A percentile compares a stretch with the other conserved stretches of the same genome.
phyloP scores from a whole-genome alignment of 2,329 filamentous ascomycete genomes.

The Aspergillus quadricinctus region DNA sequence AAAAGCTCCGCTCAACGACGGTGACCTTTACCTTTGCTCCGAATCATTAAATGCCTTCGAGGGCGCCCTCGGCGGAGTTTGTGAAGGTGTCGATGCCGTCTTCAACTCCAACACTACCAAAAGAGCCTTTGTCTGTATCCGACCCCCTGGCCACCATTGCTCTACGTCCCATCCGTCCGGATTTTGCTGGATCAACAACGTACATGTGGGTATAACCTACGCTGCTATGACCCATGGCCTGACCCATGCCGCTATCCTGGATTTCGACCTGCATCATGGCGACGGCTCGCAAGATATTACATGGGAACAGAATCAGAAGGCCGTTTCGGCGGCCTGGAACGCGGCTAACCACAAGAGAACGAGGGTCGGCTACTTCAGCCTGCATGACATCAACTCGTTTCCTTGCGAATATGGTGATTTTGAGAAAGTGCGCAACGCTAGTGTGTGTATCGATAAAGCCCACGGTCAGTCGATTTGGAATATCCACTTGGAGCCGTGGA shows the following conservation, averaged over 20 bases:
- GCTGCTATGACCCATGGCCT: conserved; percentile 77
- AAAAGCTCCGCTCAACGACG: conserved; percentile 66
- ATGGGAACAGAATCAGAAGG: conserved; percentile 81
- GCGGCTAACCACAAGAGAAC: conserved; percentile 73
- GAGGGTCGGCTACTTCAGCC: conserved; percentile 89
- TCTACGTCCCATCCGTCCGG: conserved; percentile 84
- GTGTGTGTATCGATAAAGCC: conserved; percentile 87
- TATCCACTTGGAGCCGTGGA: conserved; percentile 86
- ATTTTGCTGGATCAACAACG: conserved; percentile 98
- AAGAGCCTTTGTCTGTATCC: conserved; percentile 84
- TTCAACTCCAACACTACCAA: conserved; percentile 63
- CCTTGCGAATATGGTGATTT: conserved; percentile 92
- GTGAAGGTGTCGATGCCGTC: conserved; percentile 84
- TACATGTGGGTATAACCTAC: conserved; percentile 93
- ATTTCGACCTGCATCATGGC: conserved; percentile 88
- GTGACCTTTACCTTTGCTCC: conserved; percentile 83
- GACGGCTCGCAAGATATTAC: conserved; percentile 94
- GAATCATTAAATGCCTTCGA: conserved; percentile 86
- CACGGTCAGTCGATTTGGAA: conserved; percentile 97
- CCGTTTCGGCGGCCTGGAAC: conserved; percentile 62
- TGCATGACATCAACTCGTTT: conserved; percentile 98
- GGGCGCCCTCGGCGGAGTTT: conserved; percentile 85
- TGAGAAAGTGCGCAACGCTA: conserved; percentile 90
- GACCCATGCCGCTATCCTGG: conserved; percentile 89
- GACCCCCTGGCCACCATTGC: conserved; percentile 94